These are phyloP conservation scores for Tetracladium setigerum DNA, from an alignment of 495 filamentous ascomycete genomes.

Conservation along the genomic window DNA sequence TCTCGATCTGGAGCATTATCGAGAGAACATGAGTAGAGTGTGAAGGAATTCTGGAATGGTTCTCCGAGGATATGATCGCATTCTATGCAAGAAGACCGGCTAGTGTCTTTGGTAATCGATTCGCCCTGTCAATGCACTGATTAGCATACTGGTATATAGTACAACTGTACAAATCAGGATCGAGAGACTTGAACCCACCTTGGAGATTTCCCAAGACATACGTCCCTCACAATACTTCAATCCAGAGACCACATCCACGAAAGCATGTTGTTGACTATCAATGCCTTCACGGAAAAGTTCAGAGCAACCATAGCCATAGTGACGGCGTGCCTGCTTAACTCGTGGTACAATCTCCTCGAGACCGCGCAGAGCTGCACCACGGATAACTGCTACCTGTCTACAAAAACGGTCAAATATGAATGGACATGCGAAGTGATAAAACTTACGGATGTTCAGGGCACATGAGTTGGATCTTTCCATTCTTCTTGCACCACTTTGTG, in stretches of 20 bases:
- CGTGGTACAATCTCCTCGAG: conserved; percentile 10
- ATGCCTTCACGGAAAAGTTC: conserved; percentile 1
- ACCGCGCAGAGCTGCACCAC: conserved; percentile 9
- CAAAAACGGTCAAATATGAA: too few species aligned
- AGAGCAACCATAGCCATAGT: background rate
- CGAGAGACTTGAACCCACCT: conserved; percentile 1
- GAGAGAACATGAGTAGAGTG: background rate
- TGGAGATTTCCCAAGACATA: conserved; percentile 9
- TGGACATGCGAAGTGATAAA: background rate
- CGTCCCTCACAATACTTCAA: conserved; percentile 1
- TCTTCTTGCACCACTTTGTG: conserved; percentile 16
- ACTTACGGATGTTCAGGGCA: conserved; percentile 2
- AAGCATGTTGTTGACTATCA: conserved; percentile 1
- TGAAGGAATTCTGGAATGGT: background rate
- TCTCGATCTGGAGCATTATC: background rate
- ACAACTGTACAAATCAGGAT: background rate
- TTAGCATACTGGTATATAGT: background rate
- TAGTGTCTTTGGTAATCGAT: background rate
- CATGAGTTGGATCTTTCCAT: conserved; percentile 7
- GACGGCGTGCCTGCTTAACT: conserved; percentile 2
- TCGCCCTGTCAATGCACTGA: background rate
- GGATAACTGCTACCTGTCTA: conserved; percentile 12
- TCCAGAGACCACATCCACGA: background rate
- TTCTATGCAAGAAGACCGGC: background rate
- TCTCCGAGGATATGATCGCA: background rate